phyloP scores from a whole-genome alignment of 768 basidiomycete species.

The Tricholoma flavovirens region DNA sequence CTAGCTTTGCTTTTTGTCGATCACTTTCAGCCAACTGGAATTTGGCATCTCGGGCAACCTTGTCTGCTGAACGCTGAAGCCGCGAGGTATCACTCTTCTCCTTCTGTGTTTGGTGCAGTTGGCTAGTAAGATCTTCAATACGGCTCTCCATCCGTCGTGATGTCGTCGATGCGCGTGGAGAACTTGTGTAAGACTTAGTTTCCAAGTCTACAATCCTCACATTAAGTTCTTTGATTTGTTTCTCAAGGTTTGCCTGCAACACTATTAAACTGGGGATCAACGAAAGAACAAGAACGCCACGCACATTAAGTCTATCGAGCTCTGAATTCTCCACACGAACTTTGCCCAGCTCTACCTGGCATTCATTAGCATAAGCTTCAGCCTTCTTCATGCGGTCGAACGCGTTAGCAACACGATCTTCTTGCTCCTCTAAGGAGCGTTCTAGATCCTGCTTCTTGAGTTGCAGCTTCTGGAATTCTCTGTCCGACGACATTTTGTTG shows the following conservation, averaged over 20 bases:
- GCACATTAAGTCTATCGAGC: slow-evolving; percentile 71
- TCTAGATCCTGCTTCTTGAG: slow-evolving; percentile 81
- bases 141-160: slow-evolving; percentile 61
- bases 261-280: slow-evolving; percentile 6
- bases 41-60: slow-evolving; percentile 43
- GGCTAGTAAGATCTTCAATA: slow-evolving; percentile 66
- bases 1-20: slow-evolving; percentile 52
- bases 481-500: slow-evolving; percentile 62
- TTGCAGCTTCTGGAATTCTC: slow-evolving; percentile 68
- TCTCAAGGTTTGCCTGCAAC: slow-evolving; percentile 70
- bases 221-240: slow-evolving; percentile 80
- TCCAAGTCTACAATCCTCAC: slow-evolving; percentile 79
- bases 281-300: slow-evolving; percentile 8
- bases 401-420: slow-evolving; percentile 65
- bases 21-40: slow-evolving; percentile 56
- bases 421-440: slow-evolving; percentile 70
- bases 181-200: slow-evolving; percentile 64
- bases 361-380: slow-evolving; percentile 69
- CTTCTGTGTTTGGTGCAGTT: slow-evolving; percentile 47
- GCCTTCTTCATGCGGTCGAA: slow-evolving; percentile 79
- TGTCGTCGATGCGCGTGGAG: slow-evolving; percentile 50
- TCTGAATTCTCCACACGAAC: slow-evolving; percentile 78
- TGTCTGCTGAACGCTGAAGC: slow-evolving; percentile 27
- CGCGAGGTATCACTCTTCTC: slow-evolving; percentile 45
- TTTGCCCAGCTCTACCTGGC: slow-evolving; percentile 69